phyloP scores from a whole-genome alignment of 1,284 basidiomycete genomes.

The Cutaneotrichosporon sp. region DNA sequence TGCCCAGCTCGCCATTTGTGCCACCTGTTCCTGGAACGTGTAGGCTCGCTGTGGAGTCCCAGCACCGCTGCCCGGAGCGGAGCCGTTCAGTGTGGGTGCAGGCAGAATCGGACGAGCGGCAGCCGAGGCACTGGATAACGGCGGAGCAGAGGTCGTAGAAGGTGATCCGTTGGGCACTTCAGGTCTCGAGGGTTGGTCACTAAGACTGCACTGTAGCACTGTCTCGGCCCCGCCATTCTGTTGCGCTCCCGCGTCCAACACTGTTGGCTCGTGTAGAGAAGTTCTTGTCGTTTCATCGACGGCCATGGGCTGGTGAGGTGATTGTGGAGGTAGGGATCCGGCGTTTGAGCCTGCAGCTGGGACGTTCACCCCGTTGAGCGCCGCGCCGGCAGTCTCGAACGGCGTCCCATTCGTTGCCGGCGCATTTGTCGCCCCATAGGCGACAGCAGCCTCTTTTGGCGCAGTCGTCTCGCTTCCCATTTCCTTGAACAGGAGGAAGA shows the following conservation, averaged over 20 bases:
- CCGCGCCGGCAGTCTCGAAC: neutral
- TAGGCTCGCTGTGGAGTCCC: neutral
- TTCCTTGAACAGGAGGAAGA: conserved; percentile 76
- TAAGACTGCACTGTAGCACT: neutral
- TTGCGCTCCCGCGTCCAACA: neutral
- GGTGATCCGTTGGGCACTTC: neutral
- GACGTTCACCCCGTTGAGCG: neutral
- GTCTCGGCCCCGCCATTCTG: neutral
- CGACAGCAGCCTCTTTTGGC: neutral
- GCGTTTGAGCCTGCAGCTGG: neutral
- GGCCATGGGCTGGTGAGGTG: neutral
- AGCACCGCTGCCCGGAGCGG: neutral
- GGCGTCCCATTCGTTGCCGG: neutral
- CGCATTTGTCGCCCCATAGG: neutral
- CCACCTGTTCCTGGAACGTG: conserved; percentile 55
- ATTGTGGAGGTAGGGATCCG: neutral
- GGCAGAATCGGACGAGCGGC: neutral
- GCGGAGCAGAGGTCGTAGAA: neutral
- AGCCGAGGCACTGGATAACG: neutral
- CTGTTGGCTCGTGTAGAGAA: neutral
- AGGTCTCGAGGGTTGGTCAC: neutral
- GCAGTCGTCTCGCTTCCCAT: neutral
- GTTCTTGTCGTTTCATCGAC: neutral
- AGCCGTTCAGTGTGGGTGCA: neutral
- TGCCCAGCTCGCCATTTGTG: conserved; percentile 34